Evolutionary conservation across 2,329 filamentous ascomycete species (phyloP).

Genomic region (Neopestalotiopsis rosae): DNA sequence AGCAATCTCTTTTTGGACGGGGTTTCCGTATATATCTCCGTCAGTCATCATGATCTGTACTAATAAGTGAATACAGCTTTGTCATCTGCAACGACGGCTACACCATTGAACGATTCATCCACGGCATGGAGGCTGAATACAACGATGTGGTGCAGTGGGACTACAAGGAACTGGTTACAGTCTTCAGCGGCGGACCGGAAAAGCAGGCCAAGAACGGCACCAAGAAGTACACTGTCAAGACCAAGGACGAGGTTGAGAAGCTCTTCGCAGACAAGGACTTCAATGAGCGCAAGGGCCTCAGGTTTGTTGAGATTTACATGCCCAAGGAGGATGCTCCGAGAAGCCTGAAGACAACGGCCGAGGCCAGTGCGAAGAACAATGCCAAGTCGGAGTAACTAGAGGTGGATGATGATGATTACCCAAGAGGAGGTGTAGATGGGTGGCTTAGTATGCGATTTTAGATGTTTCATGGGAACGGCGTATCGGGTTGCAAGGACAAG

Average conservation of each 20-base stretch:
- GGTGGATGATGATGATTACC: not conserved
- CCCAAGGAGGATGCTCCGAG: conserved; percentile 78
- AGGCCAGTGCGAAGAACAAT: conserved; percentile 74
- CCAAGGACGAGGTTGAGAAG: conserved; percentile 69
- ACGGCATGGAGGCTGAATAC: conserved; percentile 79
- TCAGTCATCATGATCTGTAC: not conserved
- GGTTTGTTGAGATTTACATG: conserved; percentile 86
- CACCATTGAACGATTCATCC: conserved; percentile 88
- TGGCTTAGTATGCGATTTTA: not conserved
- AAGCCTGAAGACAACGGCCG: conserved; percentile 71
- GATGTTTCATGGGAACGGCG: not conserved
- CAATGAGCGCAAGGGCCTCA: conserved; percentile 56
- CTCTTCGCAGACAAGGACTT: conserved; percentile 71
- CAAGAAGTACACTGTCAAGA: conserved; percentile 71
- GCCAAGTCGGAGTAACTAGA: conserved; percentile 33
- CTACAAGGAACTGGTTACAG: conserved; percentile 68
- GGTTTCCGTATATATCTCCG: not conserved
- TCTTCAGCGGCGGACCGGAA: conserved; percentile 68
- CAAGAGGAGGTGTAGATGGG: not conserved
- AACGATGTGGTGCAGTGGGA: conserved; percentile 83
- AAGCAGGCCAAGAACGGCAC: conserved; percentile 45
- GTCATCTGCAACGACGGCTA: conserved; percentile 88
- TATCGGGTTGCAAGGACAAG: not conserved
- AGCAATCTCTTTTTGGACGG: too few species aligned
- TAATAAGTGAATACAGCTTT: conserved; percentile 55